A percentile compares a stretch with the other conserved stretches of the same genome.
These are phyloP conservation scores for Cytospora chrysosperma DNA, from an alignment of 2,329 filamentous ascomycete genomes.

Conservation along the genomic window DNA sequence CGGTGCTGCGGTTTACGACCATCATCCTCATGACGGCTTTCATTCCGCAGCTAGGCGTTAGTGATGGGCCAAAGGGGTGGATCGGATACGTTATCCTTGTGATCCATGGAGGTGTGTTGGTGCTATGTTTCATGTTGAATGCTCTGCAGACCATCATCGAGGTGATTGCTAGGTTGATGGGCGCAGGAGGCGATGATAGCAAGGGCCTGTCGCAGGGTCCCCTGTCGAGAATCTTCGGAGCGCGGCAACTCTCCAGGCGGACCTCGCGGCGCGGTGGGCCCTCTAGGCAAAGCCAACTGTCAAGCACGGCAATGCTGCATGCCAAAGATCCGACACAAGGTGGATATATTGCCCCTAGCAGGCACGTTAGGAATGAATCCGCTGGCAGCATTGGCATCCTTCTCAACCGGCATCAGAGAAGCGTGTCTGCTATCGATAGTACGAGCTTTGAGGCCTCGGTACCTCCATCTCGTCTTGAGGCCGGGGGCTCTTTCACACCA, in stretches of 20 bases:
- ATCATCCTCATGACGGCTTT: conserved; percentile 80
- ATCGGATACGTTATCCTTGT: conserved; percentile 89
- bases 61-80: conserved; percentile 83
- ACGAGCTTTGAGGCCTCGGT: conserved; percentile 47
- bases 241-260: conserved; percentile 80
- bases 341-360: conserved; percentile 53
- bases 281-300: conserved; percentile 78
- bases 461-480: conserved; percentile 47
- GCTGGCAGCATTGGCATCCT: conserved; percentile 57
- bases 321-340: conserved; percentile 64
- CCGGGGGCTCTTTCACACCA: conserved; percentile 65
- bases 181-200: conserved; percentile 74
- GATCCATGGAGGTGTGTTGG: conserved; percentile 78
- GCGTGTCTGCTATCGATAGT: conserved; percentile 55
- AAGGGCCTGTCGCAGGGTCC: conserved; percentile 74
- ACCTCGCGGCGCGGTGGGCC: conserved; percentile 61
- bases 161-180: conserved; percentile 77
- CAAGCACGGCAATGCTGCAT: conserved; percentile 76
- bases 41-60: conserved; percentile 76
- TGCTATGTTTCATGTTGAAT: conserved; percentile 93
- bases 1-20: conserved; percentile 71
- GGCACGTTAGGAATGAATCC: conserved; percentile 60
- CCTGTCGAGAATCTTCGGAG: conserved; percentile 85
- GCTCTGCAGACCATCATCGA: conserved; percentile 88
- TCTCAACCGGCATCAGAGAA: conserved; percentile 45